Conservation (phyloP, 169 alveolate species). For the Toxoplasma gondii region DNA sequence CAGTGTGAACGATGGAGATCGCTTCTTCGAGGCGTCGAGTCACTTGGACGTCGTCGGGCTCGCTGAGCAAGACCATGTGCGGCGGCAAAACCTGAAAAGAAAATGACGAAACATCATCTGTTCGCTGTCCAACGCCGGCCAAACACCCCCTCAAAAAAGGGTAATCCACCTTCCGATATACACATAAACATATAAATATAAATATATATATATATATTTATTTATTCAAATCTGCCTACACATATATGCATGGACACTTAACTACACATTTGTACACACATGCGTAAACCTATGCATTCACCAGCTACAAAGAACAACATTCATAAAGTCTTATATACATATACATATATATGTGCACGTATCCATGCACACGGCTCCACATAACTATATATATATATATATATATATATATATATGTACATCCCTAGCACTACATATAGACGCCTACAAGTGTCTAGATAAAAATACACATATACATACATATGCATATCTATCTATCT, state of each 20-base stretch:
- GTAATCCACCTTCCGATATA: not conserved
- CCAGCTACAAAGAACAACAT: too few relatives aligned
- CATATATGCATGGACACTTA: too few relatives aligned
- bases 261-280: too few relatives aligned
- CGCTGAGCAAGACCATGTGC: constrained; percentile 42
- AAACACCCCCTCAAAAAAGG: not conserved
- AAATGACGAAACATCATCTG: not conserved
- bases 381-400: too few relatives aligned
- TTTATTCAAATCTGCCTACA: not conserved
- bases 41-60: constrained; percentile 26
- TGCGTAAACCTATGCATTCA: too few relatives aligned
- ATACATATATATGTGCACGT: too few relatives aligned
- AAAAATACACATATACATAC: not conserved
- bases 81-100: constrained; percentile 53
- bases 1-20: not conserved
- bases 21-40: constrained; percentile 42
- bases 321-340: too few relatives aligned
- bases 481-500: not conserved
- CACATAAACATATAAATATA: not conserved
- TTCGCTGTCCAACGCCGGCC: not conserved
- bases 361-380: too few relatives aligned
- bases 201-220: too few relatives aligned
- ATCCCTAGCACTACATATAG: too few relatives aligned
- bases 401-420: too few relatives aligned
- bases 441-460: too few relatives aligned